Percentiles rank a stretch among this genome's conserved stretches.
Conservation (phyloP, 2,329 filamentous ascomycete species). For the Fusarium scirpi region DNA sequence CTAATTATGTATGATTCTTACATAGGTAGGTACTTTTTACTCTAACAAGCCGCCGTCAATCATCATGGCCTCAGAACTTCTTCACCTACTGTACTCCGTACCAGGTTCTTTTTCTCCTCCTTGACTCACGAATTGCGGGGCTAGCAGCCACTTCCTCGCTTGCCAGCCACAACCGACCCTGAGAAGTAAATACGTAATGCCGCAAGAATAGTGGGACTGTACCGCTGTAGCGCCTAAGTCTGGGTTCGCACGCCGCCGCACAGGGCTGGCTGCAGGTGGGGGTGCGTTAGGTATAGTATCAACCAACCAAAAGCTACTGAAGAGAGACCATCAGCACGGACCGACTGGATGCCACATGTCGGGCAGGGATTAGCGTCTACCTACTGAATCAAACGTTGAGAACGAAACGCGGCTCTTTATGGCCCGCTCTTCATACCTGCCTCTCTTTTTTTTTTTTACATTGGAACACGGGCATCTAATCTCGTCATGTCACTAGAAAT, state of each 20-base stretch:
- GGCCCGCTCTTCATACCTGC: conserved; percentile 13
- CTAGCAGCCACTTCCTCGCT: conserved; percentile 4
- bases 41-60: neutral
- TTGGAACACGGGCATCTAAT: neutral
- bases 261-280: conserved; percentile 36
- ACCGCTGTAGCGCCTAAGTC: neutral
- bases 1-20: neutral
- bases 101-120: neutral
- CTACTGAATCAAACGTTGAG: conserved; percentile 5
- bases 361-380: conserved; percentile 44
- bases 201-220: neutral
- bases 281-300: neutral
- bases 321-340: conserved; percentile 37
- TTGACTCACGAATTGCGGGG: conserved; percentile 15
- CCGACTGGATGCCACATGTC: conserved; percentile 48
- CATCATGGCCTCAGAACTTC: neutral
- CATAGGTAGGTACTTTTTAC: neutral
- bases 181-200: conserved; percentile 26
- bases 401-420: conserved; percentile 44
- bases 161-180: conserved; percentile 20
- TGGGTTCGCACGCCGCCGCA: conserved; percentile 24
- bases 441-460: neutral
- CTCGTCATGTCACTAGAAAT: neutral
- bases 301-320: neutral
- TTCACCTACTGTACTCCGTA: neutral